These are phyloP conservation scores for Neurospora hispaniola DNA, from an alignment of 495 filamentous ascomycete species.

Conservation along the genomic window DNA sequence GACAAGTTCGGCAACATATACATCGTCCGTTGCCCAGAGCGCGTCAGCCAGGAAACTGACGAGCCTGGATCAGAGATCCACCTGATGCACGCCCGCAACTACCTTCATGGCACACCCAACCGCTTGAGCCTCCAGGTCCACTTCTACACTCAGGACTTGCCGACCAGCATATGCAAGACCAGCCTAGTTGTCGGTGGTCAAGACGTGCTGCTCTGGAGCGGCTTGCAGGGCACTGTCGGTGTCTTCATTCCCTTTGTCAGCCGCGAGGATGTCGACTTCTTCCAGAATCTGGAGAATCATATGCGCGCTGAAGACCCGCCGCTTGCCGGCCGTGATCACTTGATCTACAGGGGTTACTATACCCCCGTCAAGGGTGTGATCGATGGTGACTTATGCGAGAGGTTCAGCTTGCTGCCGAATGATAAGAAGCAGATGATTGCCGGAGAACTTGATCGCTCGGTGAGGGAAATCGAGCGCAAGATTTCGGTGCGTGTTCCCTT, in stretches of 20 bases:
- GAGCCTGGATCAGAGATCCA: conserved; percentile 87
- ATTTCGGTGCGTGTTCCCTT: conserved; percentile 59
- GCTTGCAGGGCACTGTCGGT: conserved; percentile 87
- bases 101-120: conserved; percentile 81
- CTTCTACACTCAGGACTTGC: conserved; percentile 85
- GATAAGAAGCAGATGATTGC: conserved; percentile 94
- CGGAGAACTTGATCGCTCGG: conserved; percentile 78
- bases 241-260: conserved; percentile 82
- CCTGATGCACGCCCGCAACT: conserved; percentile 75
- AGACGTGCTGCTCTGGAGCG: conserved; percentile 86
- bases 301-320: conserved; percentile 76
- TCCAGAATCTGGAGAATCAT: conserved; percentile 83
- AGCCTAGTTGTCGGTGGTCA: conserved; percentile 84
- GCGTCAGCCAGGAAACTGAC: conserved; percentile 78
- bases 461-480: conserved; percentile 88
- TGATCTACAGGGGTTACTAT: conserved; percentile 93
- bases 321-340: conserved; percentile 81
- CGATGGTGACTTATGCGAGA: conserved; percentile 96
- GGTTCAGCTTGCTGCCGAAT: conserved; percentile 67
- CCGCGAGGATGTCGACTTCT: conserved; percentile 93
- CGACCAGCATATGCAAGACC: conserved; percentile 80
- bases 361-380: conserved; percentile 95
- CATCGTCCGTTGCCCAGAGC: conserved; percentile 78
- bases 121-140: conserved; percentile 75
- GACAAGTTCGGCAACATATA: conserved; percentile 98